Base-by-base conservation (phyloP, 1,284 basidiomycete species). In the Cryptococcus wingfieldii region DNA sequence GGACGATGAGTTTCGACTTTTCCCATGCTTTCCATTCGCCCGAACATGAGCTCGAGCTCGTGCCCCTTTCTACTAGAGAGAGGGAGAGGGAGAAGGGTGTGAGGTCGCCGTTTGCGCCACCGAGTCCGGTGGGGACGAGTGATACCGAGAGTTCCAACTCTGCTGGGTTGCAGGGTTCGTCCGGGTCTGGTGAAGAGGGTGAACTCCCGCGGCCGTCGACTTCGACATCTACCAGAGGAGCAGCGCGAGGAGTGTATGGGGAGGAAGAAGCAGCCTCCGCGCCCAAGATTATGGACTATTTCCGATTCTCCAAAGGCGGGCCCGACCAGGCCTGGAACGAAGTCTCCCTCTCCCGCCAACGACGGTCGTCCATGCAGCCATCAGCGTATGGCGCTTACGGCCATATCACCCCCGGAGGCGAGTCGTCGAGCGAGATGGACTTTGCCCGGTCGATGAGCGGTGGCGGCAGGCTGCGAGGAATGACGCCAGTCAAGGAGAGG, bases 261-360 rank as follows among this genome's bases (percentile, higher is more conserved):
- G 23, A 23, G 31, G 31, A 34, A 34, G 31, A 34, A 34, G 31
- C 68, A 6, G 60, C 54, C 7, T 72, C 72, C 8, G 69, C 66
- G 2, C 71, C 72, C 38, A 69, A 69, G 41, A 63, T 58, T 9
- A 62, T 71, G 54, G 70, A 67, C 12, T 73, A 67, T 55, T 73
- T 72, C 62, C 58, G 68, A 25, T 62, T 72, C 41, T 53, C 60
- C 14, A 65, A 69, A 23, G 65, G 69, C 50, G 62, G 60, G 8
- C 65, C 71, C 14, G 71, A 75, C 38, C 63, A 66, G 18, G 70
- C 69, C 4, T 75, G 71, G 73, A 54, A 63, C 34, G 70, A 70
- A 31, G 52, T 67, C 14, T 56, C 68, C 37, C 62, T 66, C 16
- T 56, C 68, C 31, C 62, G 67, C 18, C 65, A 69, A 50, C 53